Evolutionary conservation across 257 asterid species (phyloP), one percentile per base, ranked within the genome.

Genomic region (Mentha longifolia): DNA sequence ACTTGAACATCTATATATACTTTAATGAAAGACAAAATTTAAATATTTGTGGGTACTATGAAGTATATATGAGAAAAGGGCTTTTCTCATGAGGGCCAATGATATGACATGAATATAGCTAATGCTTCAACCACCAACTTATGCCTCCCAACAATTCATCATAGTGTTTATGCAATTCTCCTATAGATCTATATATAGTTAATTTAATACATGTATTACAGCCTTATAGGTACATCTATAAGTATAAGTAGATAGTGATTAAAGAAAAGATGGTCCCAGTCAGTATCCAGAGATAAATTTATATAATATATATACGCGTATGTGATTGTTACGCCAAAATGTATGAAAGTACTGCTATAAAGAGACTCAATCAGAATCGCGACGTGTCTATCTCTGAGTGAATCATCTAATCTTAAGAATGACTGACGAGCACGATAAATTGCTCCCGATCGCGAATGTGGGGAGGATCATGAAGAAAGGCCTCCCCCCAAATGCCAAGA

Each of bases 391-490:
- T 68, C 31, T 2, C 7, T 20, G 10, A 51, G 22, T 30, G 22
- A 56, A 59, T 59, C 35, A 54, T 76, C n/a, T 6, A 9, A 15
- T 37, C 19, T 2, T 35, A 9, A 41, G 67, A 73, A 86, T 79
- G 88, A 75, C 13, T 6, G 81, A 86, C 9, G 81, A 80, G 50
- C 84, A 65, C 2, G 89, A 86, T 3, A 81, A 61, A 60, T 67
- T 88, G 51, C 80, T 88, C 20, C 96, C 96, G 2, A 83, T 88
- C n/a, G 92, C 96, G n/a, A 88, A 88, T 49, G 86, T 86, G 14
- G 92, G 90, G 28, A 57, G 92, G 80, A 81, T 88, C 57, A 88
- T 88, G 95, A 86, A 80, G 74, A 76, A 77, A 58, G 78, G 83
- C 72, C 80, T 88, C 17, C 95, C 92, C 41, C 71, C 81, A 5